Percentiles rank a stretch among this genome's conserved stretches.
Evolutionary conservation across 1,284 basidiomycete genomes (phyloP).

Genomic region (Entoloma clypeatum): DNA sequence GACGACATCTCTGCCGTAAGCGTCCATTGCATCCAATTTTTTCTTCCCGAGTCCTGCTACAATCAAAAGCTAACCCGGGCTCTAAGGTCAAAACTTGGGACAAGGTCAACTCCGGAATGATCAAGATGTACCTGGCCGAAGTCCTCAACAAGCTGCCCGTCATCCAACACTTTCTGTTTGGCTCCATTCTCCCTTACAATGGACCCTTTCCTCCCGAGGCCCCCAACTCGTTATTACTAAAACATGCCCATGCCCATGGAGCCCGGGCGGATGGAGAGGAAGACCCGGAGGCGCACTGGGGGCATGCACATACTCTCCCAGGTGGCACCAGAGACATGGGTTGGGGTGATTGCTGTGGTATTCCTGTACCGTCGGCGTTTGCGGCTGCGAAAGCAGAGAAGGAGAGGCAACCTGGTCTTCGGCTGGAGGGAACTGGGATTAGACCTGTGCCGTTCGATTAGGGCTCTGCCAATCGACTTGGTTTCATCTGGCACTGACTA

Average conservation of each 20-base stretch:
- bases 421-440: constrained; percentile 58
- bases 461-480: no score
- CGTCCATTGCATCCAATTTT: constrained; percentile 2
- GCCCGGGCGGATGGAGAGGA: no score
- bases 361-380: constrained; percentile 82
- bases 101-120: constrained; percentile 97
- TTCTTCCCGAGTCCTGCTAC: background rate
- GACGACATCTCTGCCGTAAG: constrained; percentile 93
- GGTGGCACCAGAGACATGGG: constrained; percentile 48
- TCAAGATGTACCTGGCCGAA: constrained; percentile 97
- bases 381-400: constrained; percentile 61
- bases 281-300: constrained; percentile 44
- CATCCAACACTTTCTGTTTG: constrained; percentile 95
- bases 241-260: no score
- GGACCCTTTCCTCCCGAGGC: constrained; percentile 42
- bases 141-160: constrained; percentile 95
- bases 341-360: constrained; percentile 97
- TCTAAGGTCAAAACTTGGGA: constrained; percentile 90
- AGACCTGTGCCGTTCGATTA: constrained; percentile 84
- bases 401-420: constrained; percentile 28
- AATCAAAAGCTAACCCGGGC: background rate
- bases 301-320: constrained; percentile 54
- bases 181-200: constrained; percentile 76
- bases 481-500: no score
- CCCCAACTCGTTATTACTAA: no score